phyloP scores from a whole-genome alignment of 2,329 filamentous ascomycete genomes.

The Thelonectria olida region DNA sequence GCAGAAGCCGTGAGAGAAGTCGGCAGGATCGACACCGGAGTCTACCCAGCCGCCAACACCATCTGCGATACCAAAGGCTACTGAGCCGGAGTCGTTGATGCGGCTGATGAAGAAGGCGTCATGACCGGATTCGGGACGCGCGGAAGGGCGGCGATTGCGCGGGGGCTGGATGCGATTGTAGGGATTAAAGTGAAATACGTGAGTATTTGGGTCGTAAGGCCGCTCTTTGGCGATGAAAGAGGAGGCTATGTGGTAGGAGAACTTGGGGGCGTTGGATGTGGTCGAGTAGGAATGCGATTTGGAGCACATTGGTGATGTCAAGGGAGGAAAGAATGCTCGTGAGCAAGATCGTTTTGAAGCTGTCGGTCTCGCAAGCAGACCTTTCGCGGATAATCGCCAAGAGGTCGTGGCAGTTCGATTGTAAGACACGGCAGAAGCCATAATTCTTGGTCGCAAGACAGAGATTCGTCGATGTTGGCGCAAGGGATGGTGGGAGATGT shows the following conservation, averaged over 20 bases:
- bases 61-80: slow-evolving; percentile 91
- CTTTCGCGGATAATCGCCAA: slow-evolving; percentile 34
- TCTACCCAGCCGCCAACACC: slow-evolving; percentile 96
- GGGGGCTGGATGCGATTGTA: slow-evolving; percentile 66
- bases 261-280: slow-evolving; percentile 44
- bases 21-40: slow-evolving; percentile 90
- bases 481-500: slow-evolving; percentile 5
- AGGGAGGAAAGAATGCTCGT: slow-evolving; percentile 10
- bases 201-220: slow-evolving; percentile 72
- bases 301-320: slow-evolving; percentile 29
- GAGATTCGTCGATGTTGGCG: not conserved
- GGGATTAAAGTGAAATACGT: slow-evolving; percentile 78
- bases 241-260: slow-evolving; percentile 77
- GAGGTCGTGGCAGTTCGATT: slow-evolving; percentile 33
- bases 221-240: slow-evolving; percentile 80
- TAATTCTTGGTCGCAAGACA: slow-evolving; percentile 26
- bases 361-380: slow-evolving; percentile 25
- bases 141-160: slow-evolving; percentile 44
- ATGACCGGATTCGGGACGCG: slow-evolving; percentile 82
- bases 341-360: slow-evolving; percentile 22
- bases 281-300: slow-evolving; percentile 37
- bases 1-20: slow-evolving; percentile 94
- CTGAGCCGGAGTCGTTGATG: slow-evolving; percentile 74
- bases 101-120: slow-evolving; percentile 94
- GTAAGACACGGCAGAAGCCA: slow-evolving; percentile 33